Percentiles rank a stretch among this genome's conserved stretches.
phyloP scores from a whole-genome alignment of 2,329 filamentous ascomycete species.

The Celoporthe dispersa region DNA sequence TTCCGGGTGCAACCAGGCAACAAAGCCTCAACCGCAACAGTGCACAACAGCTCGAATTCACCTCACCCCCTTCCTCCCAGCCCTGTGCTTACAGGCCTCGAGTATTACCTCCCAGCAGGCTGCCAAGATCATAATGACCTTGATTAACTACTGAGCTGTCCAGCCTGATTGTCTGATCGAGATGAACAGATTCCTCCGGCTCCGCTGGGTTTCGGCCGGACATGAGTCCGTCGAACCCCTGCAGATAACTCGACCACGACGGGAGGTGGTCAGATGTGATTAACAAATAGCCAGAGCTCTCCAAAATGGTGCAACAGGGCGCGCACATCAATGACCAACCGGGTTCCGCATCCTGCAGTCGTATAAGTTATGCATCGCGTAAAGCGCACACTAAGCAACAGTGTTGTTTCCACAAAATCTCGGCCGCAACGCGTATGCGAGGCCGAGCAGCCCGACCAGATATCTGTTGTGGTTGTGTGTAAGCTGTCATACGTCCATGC shows the following conservation, averaged over 20 bases:
- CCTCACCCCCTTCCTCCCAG: too few species aligned
- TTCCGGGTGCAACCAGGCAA: neutral
- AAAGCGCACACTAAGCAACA: neutral
- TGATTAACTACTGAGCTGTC: neutral
- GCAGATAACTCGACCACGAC: neutral
- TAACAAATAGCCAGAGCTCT: neutral
- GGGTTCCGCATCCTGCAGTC: neutral
- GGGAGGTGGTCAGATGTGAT: neutral
- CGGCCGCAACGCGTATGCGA: neutral
- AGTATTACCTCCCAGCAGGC: neutral
- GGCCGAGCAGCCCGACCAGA: neutral
- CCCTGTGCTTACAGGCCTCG: neutral
- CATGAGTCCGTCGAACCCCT: neutral
- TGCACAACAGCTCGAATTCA: neutral
- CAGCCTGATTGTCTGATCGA: neutral
- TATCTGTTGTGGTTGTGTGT: neutral
- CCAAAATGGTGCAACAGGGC: neutral
- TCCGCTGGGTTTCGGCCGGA: slow-evolving; percentile 9
- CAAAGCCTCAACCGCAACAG: neutral
- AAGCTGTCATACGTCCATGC: neutral
- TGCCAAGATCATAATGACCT: neutral
- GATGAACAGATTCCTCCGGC: neutral
- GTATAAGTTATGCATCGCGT: neutral
- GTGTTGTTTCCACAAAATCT: neutral
- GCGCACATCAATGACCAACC: neutral